Evolutionary conservation across 331 rosid species (phyloP), one percentile per base, ranked within the genome.

Genomic region (Cydonia oblonga): DNA sequence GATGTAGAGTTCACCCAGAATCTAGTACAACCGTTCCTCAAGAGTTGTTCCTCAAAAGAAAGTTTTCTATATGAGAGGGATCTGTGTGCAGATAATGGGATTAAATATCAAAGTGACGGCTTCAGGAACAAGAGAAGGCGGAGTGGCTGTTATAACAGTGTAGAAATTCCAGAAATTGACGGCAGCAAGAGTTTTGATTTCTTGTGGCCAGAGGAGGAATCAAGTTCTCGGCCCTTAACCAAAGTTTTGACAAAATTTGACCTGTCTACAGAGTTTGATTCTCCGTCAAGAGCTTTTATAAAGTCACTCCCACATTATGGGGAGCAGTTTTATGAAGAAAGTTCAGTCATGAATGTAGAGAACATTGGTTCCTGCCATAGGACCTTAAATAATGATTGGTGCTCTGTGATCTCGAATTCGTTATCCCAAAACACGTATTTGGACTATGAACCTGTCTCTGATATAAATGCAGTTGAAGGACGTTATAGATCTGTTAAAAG

Each of bases 31-130:
- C 91, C 97, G 28, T 84, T 87, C 53, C 83, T 88, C 67, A 83
- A 66, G 82, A 81, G 89, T 68, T 89, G 96, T 82, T 85, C 91
- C 72, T 64, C 71, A 20, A 78, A 26, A 76, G 77, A 79, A 71
- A 75, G 78, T 56, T 62, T 83, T 76, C 76, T 71, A 75, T 67
- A 44, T 32, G 84, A 85, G 81, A 82, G 84, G 77, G 75, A 64
- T 70, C 78, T 82, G 65, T 69, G 79, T 77, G 70, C 66, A 33
- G 81, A 86, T 74, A 82, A 67, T 78, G 77, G 65, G 76, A 53
- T 28, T 64, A 80, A 75, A 51, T 53, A 79, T 80, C 84, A 69
- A 73, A 77, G 38, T 38, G 84, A 79, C 85, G 64, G 73, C 81
- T 79, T 79, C 66, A 28, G 81, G 74, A 74, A 76, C 67, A 77